Evolutionary conservation across 2,329 filamentous ascomycete genomes (phyloP), one percentile per base, ranked within the genome.

Genomic region (Cladosporium sp.): DNA sequence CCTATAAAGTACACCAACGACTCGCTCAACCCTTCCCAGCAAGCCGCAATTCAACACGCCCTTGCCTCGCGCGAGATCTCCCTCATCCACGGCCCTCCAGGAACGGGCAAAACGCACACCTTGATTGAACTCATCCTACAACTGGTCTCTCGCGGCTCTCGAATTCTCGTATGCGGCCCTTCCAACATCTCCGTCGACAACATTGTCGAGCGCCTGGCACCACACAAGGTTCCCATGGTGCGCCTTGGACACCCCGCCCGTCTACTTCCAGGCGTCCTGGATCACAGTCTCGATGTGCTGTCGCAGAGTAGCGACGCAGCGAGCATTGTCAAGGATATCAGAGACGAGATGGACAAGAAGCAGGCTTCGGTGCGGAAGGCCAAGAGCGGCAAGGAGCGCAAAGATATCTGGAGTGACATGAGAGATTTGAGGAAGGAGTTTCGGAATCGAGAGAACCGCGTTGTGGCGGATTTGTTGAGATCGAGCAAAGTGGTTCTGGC

Each of bases 121-220:
- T 72, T 98, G 33, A 92, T 98, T 53, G 93, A 98, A 68, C 76
- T 98, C 11, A 95, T 98, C 53, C 76, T 94, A n/a, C 93, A 98
- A 64, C 74, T 97, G 59, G 75, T 94, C 49, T 84, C 84, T 63
- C 80, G 81, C 19, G 79, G 83, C 29, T 78, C 84, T 48, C 82
- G 90, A 1, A 76, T 97, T 9, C 77, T 97, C 1, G 92, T 97
- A n/a, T 97, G 93, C 62, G 93, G 92, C 0, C 93, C 93, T 0
- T 95, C 89, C 25, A 98, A 98, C 66, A 91, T 98, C 59, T 93
- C 89, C 0, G 93, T 98, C 1, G 93, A 98, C 77, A 98, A 98
- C 64, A 95, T 98, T 51, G 91, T 96, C 7, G 93, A 98, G 69
- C 83, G 93, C 7, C 78, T 97, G 1, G 82, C 90, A 2, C 83